Base-by-base conservation (phyloP, 164 flowering plant species). In the Magnolia changhungtana region DNA sequence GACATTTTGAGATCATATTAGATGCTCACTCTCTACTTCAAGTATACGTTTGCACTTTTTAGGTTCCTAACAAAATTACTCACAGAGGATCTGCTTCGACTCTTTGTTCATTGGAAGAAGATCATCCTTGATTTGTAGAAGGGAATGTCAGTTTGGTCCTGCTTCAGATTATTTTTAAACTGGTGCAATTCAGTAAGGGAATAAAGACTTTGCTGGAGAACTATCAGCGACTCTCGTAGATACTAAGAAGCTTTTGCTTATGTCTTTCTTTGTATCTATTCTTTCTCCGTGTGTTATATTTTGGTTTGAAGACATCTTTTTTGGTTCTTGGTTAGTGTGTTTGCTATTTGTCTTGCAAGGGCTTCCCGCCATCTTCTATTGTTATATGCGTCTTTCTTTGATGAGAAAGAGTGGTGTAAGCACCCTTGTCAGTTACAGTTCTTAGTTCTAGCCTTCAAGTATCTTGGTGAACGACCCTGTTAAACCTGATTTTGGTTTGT, bases 41-140 rank as follows among this genome's bases (percentile, higher is more conserved):
- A 23, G 63, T 50, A 14, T 58, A 51, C 67, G 55, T n/a, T 55
- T 61, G 50, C 63, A 63, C 73, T 20, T 58, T 18, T 45, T 76
- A 95, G 99, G 98, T 93, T 96, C 83, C 86, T 96, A 90, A 94
- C 83, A 24, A 94, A 94, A 83, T 95, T 96, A 78, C 93, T 96
- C 45, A 96, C 99, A 18, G 91, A 84, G 85, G 99, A 96, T 87
- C 85, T 94, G 82, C 99, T 98, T 80, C 86, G 84, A 73, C 82
- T 96, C n/a, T 63, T 96, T 87, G 99, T 96, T 19, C 94, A 98
- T 55, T 98, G 96, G 20, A 94, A 88, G 81, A 96, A 92, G 86
- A 94, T 92, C 69, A 97, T 96, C 72, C 82, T 93, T 50, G 99
- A 23, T n/a, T n/a, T n/a, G n/a, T n/a, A n/a, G n/a, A n/a, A n/a